A percentile compares a stretch with the other conserved stretches of the same genome.
phyloP scores from a whole-genome alignment of 2,329 filamentous ascomycete genomes.

The Scedosporium boydii region DNA sequence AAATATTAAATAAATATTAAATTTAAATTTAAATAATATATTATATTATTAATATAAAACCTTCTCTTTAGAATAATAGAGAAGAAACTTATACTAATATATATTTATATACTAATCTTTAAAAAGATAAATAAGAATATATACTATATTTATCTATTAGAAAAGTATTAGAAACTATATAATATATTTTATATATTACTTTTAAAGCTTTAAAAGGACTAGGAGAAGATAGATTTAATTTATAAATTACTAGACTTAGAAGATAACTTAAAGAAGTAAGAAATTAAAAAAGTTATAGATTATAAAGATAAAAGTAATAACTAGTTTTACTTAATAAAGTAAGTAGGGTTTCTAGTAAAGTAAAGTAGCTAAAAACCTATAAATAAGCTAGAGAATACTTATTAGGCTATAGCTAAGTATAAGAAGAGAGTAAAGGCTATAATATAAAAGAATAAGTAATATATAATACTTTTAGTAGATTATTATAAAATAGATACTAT shows the following conservation, averaged over 20 bases:
- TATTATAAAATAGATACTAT: neutral
- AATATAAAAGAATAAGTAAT: neutral
- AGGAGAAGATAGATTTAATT: neutral
- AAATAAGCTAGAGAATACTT: neutral
- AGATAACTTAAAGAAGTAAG: neutral
- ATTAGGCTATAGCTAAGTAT: neutral
- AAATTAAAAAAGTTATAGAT: neutral
- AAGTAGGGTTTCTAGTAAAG: neutral
- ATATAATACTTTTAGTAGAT: neutral
- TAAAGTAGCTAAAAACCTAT: neutral
- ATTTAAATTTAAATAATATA: neutral
- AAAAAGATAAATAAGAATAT: neutral
- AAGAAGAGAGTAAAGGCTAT: neutral
- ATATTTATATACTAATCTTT: neutral
- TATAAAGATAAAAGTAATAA: neutral
- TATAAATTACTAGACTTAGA: neutral
- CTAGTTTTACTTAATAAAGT: neutral
- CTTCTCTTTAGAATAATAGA: neutral
- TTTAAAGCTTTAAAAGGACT: neutral
- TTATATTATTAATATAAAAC: neutral
- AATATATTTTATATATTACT: neutral
- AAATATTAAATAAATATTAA: neutral
- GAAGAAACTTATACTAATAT: neutral
- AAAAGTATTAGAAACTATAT: neutral
- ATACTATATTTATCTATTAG: neutral